A percentile compares a stretch with the other conserved stretches of the same genome.
These are phyloP conservation scores for Arabidopsis suecica DNA, from an alignment of 345 rosid species.

Conservation along the genomic window DNA sequence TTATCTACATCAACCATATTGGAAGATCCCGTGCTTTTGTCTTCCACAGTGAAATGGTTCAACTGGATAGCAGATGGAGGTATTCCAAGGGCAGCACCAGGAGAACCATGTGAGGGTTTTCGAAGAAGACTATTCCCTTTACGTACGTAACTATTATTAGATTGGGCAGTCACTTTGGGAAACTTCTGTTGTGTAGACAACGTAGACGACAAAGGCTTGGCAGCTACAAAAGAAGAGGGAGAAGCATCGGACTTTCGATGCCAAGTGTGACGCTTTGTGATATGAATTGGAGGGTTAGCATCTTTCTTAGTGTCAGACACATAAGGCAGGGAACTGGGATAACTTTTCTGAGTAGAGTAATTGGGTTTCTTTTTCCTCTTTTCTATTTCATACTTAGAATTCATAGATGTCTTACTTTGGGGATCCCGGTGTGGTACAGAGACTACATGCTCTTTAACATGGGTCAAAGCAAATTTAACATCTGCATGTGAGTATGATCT, in stretches of 20 bases:
- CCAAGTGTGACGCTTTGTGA: conserved; percentile 76
- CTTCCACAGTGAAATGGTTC: conserved; percentile 50
- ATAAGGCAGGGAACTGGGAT: conserved; percentile 51
- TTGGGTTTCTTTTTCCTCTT: conserved; percentile 52
- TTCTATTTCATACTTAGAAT: conserved; percentile 43
- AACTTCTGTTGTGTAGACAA: conserved; percentile 52
- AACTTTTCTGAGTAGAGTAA: conserved; percentile 50
- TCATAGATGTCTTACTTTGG: conserved; percentile 41
- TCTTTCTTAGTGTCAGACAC: conserved; percentile 54
- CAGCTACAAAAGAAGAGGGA: conserved; percentile 45
- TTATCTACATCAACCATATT: conserved; percentile 47
- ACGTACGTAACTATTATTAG: conserved; percentile 64
- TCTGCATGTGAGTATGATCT: conserved; percentile 45
- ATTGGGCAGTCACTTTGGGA: conserved; percentile 45
- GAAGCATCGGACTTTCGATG: conserved; percentile 56
- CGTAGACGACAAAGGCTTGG: conserved; percentile 49
- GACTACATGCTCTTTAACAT: conserved; percentile 44
- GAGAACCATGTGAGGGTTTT: conserved; percentile 55
- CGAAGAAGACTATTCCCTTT: conserved; percentile 97
- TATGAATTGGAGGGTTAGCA: conserved; percentile 51
- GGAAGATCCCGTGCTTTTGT: conserved; percentile 53
- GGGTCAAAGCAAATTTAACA: conserved; percentile 35
- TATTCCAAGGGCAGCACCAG: conserved; percentile 48
- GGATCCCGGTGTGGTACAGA: conserved; percentile 44
- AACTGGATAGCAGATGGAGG: conserved; percentile 53